Conservation (phyloP, 1,284 basidiomycete genomes). For the Sphaerobolus stellatus region DNA sequence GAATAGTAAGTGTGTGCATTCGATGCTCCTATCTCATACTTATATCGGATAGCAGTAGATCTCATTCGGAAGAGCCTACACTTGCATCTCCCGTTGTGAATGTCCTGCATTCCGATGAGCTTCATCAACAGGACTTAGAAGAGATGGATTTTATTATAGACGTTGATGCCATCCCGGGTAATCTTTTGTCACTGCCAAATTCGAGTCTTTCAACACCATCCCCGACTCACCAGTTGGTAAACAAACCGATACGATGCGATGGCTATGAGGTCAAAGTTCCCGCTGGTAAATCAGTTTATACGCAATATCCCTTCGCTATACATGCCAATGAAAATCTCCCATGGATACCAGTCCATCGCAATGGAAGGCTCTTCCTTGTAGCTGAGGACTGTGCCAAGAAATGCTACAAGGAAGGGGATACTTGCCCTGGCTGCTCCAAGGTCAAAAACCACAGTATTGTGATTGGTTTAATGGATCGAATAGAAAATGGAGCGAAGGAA, state of each 20-base stretch:
- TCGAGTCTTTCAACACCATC: no score
- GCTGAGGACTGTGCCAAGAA: background rate
- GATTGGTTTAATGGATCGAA: background rate
- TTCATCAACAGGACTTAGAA: no score
- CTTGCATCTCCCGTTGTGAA: no score
- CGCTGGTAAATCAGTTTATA: background rate
- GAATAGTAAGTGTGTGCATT: background rate
- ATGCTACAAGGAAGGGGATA: background rate
- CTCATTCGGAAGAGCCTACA: no score
- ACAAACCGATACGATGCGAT: background rate
- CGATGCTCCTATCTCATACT: no score
- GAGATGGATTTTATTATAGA: background rate
- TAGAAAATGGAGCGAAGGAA: background rate
- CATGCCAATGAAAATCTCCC: background rate
- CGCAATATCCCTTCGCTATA: background rate
- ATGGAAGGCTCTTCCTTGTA: background rate
- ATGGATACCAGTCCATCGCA: background rate
- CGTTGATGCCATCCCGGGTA: background rate
- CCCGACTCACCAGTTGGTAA: background rate
- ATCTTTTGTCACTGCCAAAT: no score
- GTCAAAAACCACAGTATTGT: background rate
- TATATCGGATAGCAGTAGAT: no score
- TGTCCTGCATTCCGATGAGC: no score
- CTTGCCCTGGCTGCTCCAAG: background rate
- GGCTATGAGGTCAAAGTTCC: background rate